Conservation (phyloP, 2,329 filamentous ascomycete genomes). For the Diplodia scrobiculata region DNA sequence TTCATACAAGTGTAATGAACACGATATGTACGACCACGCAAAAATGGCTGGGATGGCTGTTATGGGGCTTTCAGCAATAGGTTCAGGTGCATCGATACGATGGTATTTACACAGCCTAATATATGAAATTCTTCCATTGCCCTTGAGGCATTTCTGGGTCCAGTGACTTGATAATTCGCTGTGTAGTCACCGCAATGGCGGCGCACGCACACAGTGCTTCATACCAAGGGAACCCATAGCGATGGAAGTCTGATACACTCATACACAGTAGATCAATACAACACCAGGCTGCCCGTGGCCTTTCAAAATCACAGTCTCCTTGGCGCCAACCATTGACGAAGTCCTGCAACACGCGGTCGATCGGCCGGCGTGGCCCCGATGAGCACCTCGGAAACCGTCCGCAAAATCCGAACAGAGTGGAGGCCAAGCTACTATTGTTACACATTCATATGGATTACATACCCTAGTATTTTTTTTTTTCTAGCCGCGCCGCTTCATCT, state of each 20-base stretch:
- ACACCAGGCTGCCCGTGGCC: not conserved
- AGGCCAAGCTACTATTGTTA: conserved; percentile 13
- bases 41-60: not conserved
- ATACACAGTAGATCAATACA: not conserved
- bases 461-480: not conserved
- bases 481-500: conserved; percentile 2
- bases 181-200: too few species aligned
- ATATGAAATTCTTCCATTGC: not conserved
- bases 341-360: not conserved
- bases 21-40: not conserved
- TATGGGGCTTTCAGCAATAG: not conserved
- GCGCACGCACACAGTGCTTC: too few species aligned
- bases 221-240: not conserved
- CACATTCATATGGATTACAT: conserved; percentile 10
- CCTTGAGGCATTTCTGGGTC: not conserved
- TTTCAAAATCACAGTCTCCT: not conserved
- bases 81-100: not conserved
- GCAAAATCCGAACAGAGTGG: not conserved
- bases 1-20: not conserved
- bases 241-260: conserved; percentile 2
- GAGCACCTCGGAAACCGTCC: not conserved
- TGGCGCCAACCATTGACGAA: not conserved
- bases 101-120: not conserved
- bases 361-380: too few species aligned
- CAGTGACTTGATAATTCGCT: too few species aligned